Conservation (phyloP, 306 rosid species). For the Cyamopsis tetragonoloba region DNA sequence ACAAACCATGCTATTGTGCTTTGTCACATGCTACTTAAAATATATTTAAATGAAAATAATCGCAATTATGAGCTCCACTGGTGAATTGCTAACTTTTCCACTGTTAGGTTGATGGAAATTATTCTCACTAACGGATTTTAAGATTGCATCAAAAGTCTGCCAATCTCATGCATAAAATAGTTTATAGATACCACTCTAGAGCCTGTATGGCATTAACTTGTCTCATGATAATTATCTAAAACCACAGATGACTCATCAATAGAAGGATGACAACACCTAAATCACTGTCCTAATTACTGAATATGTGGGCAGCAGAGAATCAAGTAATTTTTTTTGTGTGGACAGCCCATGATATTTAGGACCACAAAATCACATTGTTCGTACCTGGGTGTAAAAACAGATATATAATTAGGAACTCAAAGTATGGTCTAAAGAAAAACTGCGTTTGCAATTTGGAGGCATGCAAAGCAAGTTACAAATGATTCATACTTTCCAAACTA, state of each 20-base stretch:
- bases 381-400: neutral
- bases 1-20: neutral
- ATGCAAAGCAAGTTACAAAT: slow-evolving; percentile 3
- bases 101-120: neutral
- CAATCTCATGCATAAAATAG: neutral
- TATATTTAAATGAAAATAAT: neutral
- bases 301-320: neutral
- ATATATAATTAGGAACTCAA: neutral
- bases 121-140: neutral
- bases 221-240: neutral
- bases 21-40: neutral
- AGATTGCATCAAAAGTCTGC: neutral
- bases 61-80: neutral
- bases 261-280: neutral
- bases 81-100: neutral
- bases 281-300: slow-evolving; percentile 4
- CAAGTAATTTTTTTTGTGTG: neutral
- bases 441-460: neutral
- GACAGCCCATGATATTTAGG: neutral
- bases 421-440: neutral
- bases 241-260: neutral
- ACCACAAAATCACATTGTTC: neutral
- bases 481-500: neutral
- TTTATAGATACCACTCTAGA: neutral
- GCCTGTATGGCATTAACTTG: neutral